Evolutionary conservation across 2,329 filamentous ascomycete species (phyloP).

Genomic region (Westerdykella ornata): DNA sequence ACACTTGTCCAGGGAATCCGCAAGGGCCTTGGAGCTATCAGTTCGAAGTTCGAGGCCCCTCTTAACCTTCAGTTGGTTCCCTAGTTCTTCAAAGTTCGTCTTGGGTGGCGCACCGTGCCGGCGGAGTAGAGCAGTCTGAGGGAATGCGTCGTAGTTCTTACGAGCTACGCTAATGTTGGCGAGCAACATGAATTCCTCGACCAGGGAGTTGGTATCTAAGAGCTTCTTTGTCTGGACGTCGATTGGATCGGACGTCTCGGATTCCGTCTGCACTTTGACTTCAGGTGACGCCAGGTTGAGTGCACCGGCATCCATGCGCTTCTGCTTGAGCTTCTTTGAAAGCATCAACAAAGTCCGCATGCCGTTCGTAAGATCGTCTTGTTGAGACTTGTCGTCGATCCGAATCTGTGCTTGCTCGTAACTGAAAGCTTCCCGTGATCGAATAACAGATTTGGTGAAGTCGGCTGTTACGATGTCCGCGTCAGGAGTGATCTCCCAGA

Average conservation of each 20-base stretch:
- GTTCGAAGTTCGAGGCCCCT: slow-evolving; percentile 70
- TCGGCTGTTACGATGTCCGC: slow-evolving; percentile 78
- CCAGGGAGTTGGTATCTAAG: slow-evolving; percentile 92
- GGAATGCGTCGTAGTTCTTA: slow-evolving; percentile 85
- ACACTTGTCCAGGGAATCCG: slow-evolving; percentile 83
- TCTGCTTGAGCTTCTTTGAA: slow-evolving; percentile 88
- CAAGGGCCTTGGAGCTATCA: slow-evolving; percentile 86
- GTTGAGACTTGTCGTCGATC: slow-evolving; percentile 81
- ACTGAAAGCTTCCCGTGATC: slow-evolving; percentile 92
- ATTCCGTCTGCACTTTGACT: slow-evolving; percentile 91
- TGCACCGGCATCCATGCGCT: slow-evolving; percentile 92
- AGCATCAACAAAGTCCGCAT: slow-evolving; percentile 83
- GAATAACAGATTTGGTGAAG: slow-evolving; percentile 97
- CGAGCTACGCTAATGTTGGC: slow-evolving; percentile 92
- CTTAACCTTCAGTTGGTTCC: slow-evolving; percentile 84
- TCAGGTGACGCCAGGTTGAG: slow-evolving; percentile 96
- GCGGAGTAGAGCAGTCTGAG: slow-evolving; percentile 88
- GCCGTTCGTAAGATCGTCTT: slow-evolving; percentile 81
- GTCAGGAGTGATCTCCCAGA: slow-evolving; percentile 75
- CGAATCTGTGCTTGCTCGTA: slow-evolving; percentile 93
- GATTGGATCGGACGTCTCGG: slow-evolving; percentile 89
- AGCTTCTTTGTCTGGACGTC: slow-evolving; percentile 94
- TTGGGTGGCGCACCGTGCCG: slow-evolving; percentile 89
- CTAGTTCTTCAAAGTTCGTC: slow-evolving; percentile 91
- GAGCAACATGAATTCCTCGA: slow-evolving; percentile 98